Percentiles rank a stretch among this genome's conserved stretches.
phyloP scores from a whole-genome alignment of 352 stramenopile genomes.

The Pythium plurisporium region DNA sequence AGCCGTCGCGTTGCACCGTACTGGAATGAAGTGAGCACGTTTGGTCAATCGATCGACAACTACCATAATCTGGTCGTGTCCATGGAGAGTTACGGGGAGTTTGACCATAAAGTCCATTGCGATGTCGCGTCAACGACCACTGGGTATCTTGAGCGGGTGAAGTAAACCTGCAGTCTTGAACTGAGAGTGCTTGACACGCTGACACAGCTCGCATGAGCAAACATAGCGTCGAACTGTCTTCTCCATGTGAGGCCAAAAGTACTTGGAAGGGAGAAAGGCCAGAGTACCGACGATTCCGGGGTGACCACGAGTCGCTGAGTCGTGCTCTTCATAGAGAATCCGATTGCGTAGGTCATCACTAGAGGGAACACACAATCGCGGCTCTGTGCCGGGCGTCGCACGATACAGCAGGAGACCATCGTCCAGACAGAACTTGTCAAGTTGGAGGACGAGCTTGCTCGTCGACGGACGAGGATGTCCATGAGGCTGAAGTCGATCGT shows the following conservation, averaged over 20 bases:
- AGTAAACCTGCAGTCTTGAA: constrained; percentile 11
- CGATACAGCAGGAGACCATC: constrained; percentile 6
- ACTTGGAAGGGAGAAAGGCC: constrained; percentile 3
- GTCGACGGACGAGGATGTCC: neutral
- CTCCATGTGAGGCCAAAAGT: constrained; percentile 19
- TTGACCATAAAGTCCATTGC: constrained; percentile 22
- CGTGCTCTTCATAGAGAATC: constrained; percentile 4
- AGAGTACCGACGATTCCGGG: neutral
- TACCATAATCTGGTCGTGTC: constrained; percentile 7
- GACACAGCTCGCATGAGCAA: constrained; percentile 15
- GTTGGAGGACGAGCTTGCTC: neutral
- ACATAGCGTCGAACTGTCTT: constrained; percentile 7
- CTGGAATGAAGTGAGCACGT: constrained; percentile 5
- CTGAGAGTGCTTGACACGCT: constrained; percentile 10
- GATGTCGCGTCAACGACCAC: constrained; percentile 12
- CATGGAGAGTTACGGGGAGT: neutral
- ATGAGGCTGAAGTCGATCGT: no score
- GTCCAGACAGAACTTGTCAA: neutral
- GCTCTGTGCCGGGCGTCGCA: neutral
- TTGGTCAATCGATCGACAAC: constrained; percentile 12
- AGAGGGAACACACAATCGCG: neutral
- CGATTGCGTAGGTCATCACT: neutral
- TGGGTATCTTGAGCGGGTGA: constrained; percentile 13
- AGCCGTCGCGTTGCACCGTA: neutral
- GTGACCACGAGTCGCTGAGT: neutral